Conservation (phyloP, 1,284 basidiomycete genomes). For the Chondrostereum purpureum region DNA sequence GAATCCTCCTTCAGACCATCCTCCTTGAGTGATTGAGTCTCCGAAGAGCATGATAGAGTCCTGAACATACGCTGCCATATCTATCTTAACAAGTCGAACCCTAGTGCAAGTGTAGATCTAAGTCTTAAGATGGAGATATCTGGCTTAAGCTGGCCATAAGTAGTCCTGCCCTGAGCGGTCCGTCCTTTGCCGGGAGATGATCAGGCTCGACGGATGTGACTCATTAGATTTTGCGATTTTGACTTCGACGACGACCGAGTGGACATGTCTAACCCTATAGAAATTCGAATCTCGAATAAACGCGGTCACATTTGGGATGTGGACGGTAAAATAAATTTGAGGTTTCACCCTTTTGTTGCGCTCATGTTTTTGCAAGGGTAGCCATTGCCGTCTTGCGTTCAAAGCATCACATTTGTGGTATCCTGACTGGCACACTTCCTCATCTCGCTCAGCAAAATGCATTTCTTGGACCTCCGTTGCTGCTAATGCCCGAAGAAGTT, state of each 20-base stretch:
- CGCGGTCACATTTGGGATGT: constrained; percentile 76
- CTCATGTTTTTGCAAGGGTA: constrained; percentile 23
- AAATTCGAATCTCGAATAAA: constrained; percentile 60
- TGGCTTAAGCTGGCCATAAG: too few species aligned
- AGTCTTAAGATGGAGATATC: not conserved
- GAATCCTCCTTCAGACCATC: constrained; percentile 52
- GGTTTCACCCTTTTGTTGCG: constrained; percentile 5
- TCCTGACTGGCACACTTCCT: constrained; percentile 87
- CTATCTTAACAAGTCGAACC: constrained; percentile 4
- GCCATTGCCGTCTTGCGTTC: constrained; percentile 77
- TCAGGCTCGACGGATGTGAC: not conserved
- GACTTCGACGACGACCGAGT: not conserved
- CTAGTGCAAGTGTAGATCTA: constrained; percentile 1
- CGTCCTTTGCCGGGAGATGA: too few species aligned
- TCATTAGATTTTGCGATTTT: not conserved
- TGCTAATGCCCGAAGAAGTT: constrained; percentile 89
- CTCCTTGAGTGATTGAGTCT: constrained; percentile 68
- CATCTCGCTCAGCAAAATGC: constrained; percentile 95
- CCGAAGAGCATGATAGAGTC: constrained; percentile 70
- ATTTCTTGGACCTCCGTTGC: constrained; percentile 86
- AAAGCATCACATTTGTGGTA: constrained; percentile 77
- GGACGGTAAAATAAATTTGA: constrained; percentile 43
- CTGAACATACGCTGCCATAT: constrained; percentile 54
- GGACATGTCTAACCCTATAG: constrained; percentile 19
- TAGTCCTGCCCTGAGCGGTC: too few species aligned